These are phyloP conservation scores for Rhodotorula graminis DNA, from an alignment of 768 basidiomycete species.

Conservation along the genomic window DNA sequence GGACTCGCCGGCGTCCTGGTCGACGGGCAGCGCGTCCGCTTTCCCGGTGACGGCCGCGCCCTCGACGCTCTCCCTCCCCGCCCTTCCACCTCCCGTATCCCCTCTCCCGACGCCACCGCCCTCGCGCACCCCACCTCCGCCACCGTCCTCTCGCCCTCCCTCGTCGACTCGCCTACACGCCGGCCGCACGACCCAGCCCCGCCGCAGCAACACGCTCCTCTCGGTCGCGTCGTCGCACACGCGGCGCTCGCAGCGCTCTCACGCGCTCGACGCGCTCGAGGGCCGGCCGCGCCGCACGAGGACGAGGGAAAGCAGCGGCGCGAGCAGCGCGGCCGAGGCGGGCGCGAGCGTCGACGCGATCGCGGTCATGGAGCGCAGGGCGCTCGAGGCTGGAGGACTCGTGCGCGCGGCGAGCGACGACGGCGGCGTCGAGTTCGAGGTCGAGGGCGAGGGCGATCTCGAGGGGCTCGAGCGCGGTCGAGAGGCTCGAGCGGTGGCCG, in stretches of 20 bases:
- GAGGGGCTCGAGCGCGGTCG: background rate
- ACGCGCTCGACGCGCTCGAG: conserved; percentile 27
- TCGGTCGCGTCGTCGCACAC: conserved; percentile 5
- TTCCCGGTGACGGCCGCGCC: background rate
- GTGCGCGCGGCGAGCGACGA: background rate
- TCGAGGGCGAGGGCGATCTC: background rate
- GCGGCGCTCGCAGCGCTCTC: background rate
- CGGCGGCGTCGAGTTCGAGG: background rate
- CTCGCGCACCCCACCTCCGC: background rate
- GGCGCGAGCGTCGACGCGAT: background rate
- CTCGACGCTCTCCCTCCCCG: background rate
- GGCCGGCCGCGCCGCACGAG: background rate
- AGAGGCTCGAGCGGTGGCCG: background rate
- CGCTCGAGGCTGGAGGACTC: background rate
- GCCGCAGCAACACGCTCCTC: conserved; percentile 6
- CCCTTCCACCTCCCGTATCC: background rate
- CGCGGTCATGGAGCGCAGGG: background rate
- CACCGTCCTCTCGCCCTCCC: background rate
- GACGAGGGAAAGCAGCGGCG: background rate
- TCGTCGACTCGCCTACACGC: background rate
- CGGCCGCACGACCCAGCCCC: too few species aligned
- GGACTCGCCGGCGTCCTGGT: background rate
- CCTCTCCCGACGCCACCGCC: background rate
- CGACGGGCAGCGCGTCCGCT: background rate
- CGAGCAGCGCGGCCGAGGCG: background rate